These are phyloP conservation scores for Hypoxylon crocopeplum DNA, from an alignment of 495 filamentous ascomycete genomes.

Conservation along the genomic window DNA sequence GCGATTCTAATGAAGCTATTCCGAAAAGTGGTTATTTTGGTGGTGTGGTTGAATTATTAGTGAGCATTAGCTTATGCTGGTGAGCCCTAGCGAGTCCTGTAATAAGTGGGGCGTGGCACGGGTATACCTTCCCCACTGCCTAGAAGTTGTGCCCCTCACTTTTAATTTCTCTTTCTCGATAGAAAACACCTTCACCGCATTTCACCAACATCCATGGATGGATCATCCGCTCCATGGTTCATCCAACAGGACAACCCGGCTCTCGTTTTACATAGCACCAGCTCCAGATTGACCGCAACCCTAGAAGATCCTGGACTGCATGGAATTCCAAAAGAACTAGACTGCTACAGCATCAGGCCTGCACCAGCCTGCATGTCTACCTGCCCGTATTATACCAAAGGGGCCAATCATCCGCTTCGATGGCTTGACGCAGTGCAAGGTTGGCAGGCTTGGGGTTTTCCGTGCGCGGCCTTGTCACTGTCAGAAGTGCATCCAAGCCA, in stretches of 20 bases:
- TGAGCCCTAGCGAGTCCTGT: no score
- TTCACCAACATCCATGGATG: slow-evolving; percentile 23
- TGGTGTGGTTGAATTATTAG: no score
- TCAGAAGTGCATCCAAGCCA: slow-evolving; percentile 26
- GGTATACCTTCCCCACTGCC: no score
- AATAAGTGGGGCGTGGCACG: no score
- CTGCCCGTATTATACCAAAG: slow-evolving; percentile 18
- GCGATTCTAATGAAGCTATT: no score
- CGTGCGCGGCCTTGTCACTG: no score
- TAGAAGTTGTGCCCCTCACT: slow-evolving; percentile 28
- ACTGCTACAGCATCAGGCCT: slow-evolving; percentile 3
- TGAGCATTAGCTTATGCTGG: no score
- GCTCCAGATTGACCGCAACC: slow-evolving; percentile 9
- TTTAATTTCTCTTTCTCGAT: slow-evolving; percentile 6
- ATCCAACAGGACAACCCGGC: slow-evolving; percentile 8
- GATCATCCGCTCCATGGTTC: slow-evolving; percentile 8
- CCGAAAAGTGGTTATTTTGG: no score
- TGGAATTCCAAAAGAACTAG: background rate
- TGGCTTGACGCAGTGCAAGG: slow-evolving; percentile 1
- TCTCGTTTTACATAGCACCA: background rate
- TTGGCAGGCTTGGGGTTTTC: background rate
- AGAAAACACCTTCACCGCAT: slow-evolving; percentile 35
- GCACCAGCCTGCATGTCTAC: slow-evolving; percentile 16
- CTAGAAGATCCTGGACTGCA: slow-evolving; percentile 8
- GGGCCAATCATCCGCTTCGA: slow-evolving; percentile 25